A percentile compares a stretch with the other conserved stretches of the same genome.
Conservation (phyloP, 1,284 basidiomycete genomes). For the Moesziomyces parantarcticus region DNA sequence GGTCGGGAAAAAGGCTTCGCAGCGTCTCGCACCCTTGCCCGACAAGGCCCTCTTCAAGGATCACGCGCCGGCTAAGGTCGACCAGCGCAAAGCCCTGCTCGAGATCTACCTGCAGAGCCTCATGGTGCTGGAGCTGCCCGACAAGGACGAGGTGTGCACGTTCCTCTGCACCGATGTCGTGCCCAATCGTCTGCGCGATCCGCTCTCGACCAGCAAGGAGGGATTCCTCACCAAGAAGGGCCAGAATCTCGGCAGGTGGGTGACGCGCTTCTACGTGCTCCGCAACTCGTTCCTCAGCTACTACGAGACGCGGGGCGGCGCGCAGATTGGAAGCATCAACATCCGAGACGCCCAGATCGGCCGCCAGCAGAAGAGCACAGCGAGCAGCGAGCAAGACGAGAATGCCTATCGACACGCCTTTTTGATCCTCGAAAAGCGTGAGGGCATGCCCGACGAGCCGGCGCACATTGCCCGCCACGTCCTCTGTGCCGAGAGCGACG, state of each 20-base stretch:
- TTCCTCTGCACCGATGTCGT: slow-evolving; percentile 92
- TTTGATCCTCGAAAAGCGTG: slow-evolving; percentile 88
- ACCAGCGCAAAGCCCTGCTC: slow-evolving; percentile 78
- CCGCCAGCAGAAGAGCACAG: slow-evolving; percentile 72
- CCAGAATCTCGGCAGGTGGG: slow-evolving; percentile 86
- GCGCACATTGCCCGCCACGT: slow-evolving; percentile 84
- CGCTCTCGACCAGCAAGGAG: slow-evolving; percentile 79
- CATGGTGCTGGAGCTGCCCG: slow-evolving; percentile 79
- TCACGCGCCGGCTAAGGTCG: slow-evolving; percentile 93
- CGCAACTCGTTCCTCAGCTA: slow-evolving; percentile 84
- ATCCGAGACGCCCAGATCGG: slow-evolving; percentile 89
- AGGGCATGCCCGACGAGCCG: slow-evolving; percentile 57
- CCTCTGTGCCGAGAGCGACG: slow-evolving; percentile 92
- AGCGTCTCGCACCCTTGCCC: slow-evolving; percentile 79
- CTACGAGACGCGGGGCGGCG: slow-evolving; percentile 85
- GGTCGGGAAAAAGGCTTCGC: slow-evolving; percentile 77
- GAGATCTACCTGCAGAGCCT: slow-evolving; percentile 89
- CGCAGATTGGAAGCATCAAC: slow-evolving; percentile 85
- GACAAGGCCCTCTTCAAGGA: slow-evolving; percentile 95
- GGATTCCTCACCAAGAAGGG: slow-evolving; percentile 96
- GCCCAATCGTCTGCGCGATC: slow-evolving; percentile 70
- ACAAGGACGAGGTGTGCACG: slow-evolving; percentile 87
- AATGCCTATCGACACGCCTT: slow-evolving; percentile 96
- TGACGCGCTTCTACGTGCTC: slow-evolving; percentile 88
- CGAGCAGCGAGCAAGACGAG: slow-evolving; percentile 74